Evolutionary conservation across 192 early-diverging fungal species (phyloP), one percentile per base, ranked within the genome.

Genomic region (Diversispora eburnea): DNA sequence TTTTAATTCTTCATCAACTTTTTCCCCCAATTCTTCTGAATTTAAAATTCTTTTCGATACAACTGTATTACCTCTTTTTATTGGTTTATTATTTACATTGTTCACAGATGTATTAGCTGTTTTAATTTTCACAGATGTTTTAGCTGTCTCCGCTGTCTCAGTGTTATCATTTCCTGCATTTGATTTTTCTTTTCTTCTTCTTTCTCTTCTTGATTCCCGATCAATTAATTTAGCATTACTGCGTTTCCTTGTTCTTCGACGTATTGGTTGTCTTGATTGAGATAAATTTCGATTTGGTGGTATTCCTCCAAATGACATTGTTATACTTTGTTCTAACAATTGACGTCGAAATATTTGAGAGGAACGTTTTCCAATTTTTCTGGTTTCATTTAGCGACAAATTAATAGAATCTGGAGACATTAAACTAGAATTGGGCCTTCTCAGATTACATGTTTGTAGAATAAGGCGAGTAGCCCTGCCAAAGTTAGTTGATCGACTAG

Each of bases 141-240:
- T 59, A 33, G 20, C 12, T 8, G 12, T 0, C n/a, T 45, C 33
- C 1, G 5, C 3, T 43, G 15, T 4, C 15, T 46, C 61, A 43
- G 10, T 45, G 7, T 63, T 63, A 8, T 63, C 15, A 45, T 13
- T 41, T 8, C 39, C 43, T 43, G 39, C 43, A 8, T 19, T 41
- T 63, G 5, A 8, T 45, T 41, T 63, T 43, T 63, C 61, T n/a
- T 43, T 63, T 73, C 72, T 73, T 25, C 57, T 19, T 52, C 49
- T 73, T 64, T 73, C 72, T 60, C 55, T 43, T 61, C 59, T 72
- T 58, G 19, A 22, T 72, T 72, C 70, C 12, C 70, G n/a, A 33
- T 72, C 70, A 60, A 46, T n/a, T 47, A 72, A 15, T 48, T 46
- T 62, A n/a, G 57, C 70, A 15, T 72, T 72, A 13, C 58, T 61